Conservation (phyloP, 169 alveolate genomes). For the Cryptosporidium muris region DNA sequence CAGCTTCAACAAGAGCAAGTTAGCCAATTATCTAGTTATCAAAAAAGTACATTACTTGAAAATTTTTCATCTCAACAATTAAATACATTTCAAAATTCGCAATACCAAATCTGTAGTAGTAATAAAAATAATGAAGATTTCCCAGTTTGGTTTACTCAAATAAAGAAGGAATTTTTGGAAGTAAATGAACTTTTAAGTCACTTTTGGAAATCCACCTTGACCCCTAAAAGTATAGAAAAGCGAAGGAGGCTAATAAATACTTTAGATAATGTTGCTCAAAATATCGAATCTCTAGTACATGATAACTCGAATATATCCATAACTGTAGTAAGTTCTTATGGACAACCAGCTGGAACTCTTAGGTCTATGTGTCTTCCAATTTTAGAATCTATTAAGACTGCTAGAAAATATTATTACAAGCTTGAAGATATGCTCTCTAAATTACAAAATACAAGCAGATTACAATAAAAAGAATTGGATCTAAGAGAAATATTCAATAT, state of each 20-base stretch:
- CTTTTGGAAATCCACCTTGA: slow-evolving; percentile 36
- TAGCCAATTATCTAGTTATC: slow-evolving; percentile 12
- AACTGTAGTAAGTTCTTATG: slow-evolving; percentile 55
- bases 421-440: slow-evolving; percentile 25
- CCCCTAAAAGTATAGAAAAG: slow-evolving; percentile 44
- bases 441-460: slow-evolving; percentile 5
- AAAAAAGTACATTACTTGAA: slow-evolving; percentile 10
- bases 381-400: slow-evolving; percentile 53
- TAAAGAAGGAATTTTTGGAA: slow-evolving; percentile 24
- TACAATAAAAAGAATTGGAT: background rate
- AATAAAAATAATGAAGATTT: slow-evolving; percentile 10
- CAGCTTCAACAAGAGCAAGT: slow-evolving; percentile 61
- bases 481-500: too few species aligned
- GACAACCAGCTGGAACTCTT: slow-evolving; percentile 32
- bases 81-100: background rate
- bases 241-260: slow-evolving; percentile 51
- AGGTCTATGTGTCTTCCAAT: slow-evolving; percentile 44
- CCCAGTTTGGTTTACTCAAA: slow-evolving; percentile 55
- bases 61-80: background rate
- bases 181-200: slow-evolving; percentile 31
- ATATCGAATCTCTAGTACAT: slow-evolving; percentile 60
- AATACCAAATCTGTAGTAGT: background rate
- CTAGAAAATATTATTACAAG: slow-evolving; percentile 37
- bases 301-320: slow-evolving; percentile 59
- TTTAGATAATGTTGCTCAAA: slow-evolving; percentile 29